Conservation (phyloP, 2,329 filamentous ascomycete genomes). For the Chrysoporthe puriensis region DNA sequence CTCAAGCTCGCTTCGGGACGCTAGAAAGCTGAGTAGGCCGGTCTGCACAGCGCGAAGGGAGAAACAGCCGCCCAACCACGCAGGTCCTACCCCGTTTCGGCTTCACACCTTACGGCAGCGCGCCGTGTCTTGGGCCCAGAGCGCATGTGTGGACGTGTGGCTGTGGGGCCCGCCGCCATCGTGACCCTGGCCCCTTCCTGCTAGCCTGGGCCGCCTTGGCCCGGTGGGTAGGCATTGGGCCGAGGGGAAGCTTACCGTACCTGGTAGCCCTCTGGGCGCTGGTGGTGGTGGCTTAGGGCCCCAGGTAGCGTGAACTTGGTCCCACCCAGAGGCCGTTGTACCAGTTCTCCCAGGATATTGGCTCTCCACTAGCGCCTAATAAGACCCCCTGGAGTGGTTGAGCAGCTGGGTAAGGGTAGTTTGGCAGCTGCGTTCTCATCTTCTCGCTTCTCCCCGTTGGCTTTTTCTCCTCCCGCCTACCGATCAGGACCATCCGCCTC, state of each 20-base stretch:
- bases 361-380: slow-evolving; percentile 25
- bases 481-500: slow-evolving; percentile 28
- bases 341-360: slow-evolving; percentile 29
- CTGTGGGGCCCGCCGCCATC: neutral
- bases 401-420: slow-evolving; percentile 30
- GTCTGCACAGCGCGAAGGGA: neutral
- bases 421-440: slow-evolving; percentile 29
- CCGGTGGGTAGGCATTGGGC: slow-evolving; percentile 6
- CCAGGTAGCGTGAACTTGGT: slow-evolving; percentile 1
- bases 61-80: neutral
- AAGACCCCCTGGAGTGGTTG: slow-evolving; percentile 20
- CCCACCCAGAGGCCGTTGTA: slow-evolving; percentile 10
- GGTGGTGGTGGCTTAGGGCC: neutral
- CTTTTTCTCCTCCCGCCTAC: slow-evolving; percentile 29
- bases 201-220: slow-evolving; percentile 10
- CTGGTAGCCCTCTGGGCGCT: neutral
- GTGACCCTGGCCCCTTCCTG: no score
- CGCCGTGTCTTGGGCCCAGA: neutral
- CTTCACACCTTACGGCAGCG: neutral
- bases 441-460: slow-evolving; percentile 29
- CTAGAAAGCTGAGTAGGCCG: neutral
- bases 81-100: neutral
- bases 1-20: no score
- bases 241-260: neutral
- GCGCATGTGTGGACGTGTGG: slow-evolving; percentile 11